These are phyloP conservation scores for Lachnellula hyalina DNA, from an alignment of 2,329 filamentous ascomycete species.

Conservation along the genomic window DNA sequence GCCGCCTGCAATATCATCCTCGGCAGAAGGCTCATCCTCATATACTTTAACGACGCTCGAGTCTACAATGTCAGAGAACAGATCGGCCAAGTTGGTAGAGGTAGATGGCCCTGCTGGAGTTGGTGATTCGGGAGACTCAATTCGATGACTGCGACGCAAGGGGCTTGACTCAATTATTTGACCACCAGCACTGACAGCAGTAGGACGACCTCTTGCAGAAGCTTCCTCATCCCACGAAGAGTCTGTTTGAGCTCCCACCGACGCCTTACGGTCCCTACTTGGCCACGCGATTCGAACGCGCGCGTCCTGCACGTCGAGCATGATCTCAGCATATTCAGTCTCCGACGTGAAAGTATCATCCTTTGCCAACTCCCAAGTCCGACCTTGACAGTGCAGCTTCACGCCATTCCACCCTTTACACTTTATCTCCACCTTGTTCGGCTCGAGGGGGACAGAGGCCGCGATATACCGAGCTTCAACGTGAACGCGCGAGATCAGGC, in stretches of 20 bases:
- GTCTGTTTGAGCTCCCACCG: constrained; percentile 39
- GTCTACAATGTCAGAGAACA: constrained; percentile 41
- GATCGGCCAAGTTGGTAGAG: constrained; percentile 18
- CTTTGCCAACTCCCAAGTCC: constrained; percentile 79
- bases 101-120: constrained; percentile 39
- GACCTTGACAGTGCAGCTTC: constrained; percentile 85
- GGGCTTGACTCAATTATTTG: constrained; percentile 54
- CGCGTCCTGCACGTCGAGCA: constrained; percentile 91
- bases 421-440: constrained; percentile 77
- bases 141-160: constrained; percentile 49
- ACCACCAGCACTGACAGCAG: constrained; percentile 27
- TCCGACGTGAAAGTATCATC: constrained; percentile 87
- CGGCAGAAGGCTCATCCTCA: constrained; percentile 59
- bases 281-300: constrained; percentile 90
- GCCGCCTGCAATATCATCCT: constrained; percentile 38
- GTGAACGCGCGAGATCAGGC: constrained; percentile 88
- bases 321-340: constrained; percentile 81
- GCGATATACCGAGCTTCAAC: constrained; percentile 81
- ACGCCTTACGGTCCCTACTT: constrained; percentile 44
- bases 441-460: constrained; percentile 59
- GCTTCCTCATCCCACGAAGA: constrained; percentile 62
- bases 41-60: constrained; percentile 59
- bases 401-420: constrained; percentile 96
- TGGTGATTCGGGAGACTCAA: constrained; percentile 74
- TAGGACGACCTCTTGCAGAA: constrained; percentile 46